Percentiles rank a stretch among this genome's conserved stretches.
These are phyloP conservation scores for Candida boleticola DNA, from an alignment of 805 yeast species.

Conservation along the genomic window DNA sequence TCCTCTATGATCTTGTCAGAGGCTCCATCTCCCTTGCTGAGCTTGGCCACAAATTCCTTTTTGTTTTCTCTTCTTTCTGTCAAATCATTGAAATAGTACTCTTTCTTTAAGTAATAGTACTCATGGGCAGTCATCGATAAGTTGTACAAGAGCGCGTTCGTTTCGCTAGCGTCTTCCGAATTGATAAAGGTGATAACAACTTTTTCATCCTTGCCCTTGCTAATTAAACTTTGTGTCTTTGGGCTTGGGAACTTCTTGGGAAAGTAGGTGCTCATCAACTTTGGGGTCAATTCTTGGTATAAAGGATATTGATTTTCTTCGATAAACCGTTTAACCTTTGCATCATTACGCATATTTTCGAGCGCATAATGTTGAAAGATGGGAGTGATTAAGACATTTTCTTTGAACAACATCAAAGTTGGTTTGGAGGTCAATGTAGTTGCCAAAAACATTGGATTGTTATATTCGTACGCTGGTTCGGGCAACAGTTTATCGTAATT, in stretches of 20 bases:
- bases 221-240: constrained; percentile 12
- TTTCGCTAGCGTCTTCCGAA: constrained; percentile 29
- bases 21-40: constrained; percentile 41
- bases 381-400: constrained; percentile 49
- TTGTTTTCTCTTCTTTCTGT: constrained; percentile 33
- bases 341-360: constrained; percentile 55
- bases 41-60: constrained; percentile 35
- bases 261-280: constrained; percentile 35
- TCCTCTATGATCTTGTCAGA: constrained; percentile 44
- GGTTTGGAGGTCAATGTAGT: constrained; percentile 61
- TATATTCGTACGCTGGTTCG: constrained; percentile 23
- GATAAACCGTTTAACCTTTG: constrained; percentile 50
- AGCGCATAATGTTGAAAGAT: constrained; percentile 63
- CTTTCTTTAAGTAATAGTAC: constrained; percentile 44
- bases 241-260: constrained; percentile 12
- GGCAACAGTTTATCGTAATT: constrained; percentile 31
- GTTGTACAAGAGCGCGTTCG: constrained; percentile 33
- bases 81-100: constrained; percentile 36
- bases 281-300: constrained; percentile 49
- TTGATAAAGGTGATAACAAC: constrained; percentile 51
- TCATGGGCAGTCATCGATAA: constrained; percentile 48
- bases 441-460: constrained; percentile 47
- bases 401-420: constrained; percentile 58
- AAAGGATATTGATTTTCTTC: constrained; percentile 48
- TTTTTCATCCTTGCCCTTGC: constrained; percentile 28